Percentiles rank a stretch among this genome's conserved stretches.
These are phyloP conservation scores for Ophiosphaerella narmari DNA, from an alignment of 2,329 filamentous ascomycete species.

Conservation along the genomic window DNA sequence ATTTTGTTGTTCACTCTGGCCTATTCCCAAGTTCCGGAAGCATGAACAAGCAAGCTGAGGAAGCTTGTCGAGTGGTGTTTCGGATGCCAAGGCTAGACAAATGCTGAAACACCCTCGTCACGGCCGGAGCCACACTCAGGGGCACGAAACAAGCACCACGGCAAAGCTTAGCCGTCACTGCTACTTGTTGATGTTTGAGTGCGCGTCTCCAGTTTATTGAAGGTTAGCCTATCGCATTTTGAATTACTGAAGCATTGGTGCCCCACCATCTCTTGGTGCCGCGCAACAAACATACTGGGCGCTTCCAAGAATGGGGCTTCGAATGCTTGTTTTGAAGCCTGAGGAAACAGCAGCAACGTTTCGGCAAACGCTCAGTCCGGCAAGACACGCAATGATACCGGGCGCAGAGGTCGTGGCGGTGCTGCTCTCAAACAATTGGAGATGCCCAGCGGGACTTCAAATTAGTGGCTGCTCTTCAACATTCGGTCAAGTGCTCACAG, in stretches of 20 bases:
- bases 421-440: neutral
- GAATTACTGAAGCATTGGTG: constrained; percentile 7
- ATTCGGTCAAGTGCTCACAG: no score
- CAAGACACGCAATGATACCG: neutral
- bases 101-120: constrained; percentile 24
- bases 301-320: neutral
- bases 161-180: constrained; percentile 31
- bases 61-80: constrained; percentile 25
- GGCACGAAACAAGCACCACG: constrained; percentile 28
- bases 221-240: constrained; percentile 1
- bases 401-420: neutral
- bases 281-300: constrained; percentile 9
- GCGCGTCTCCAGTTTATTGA: neutral
- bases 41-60: constrained; percentile 24
- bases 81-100: constrained; percentile 30
- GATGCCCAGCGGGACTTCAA: no score
- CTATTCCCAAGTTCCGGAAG: constrained; percentile 13
- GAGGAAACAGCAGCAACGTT: constrained; percentile 1
- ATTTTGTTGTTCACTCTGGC: neutral
- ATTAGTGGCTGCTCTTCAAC: no score
- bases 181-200: neutral
- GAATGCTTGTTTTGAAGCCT: constrained; percentile 11
- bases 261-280: constrained; percentile 4
- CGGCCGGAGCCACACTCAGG: constrained; percentile 17
- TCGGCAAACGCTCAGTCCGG: constrained; percentile 7